Conservation (phyloP, 208 protist species). For the Borovskyia barvae region DNA sequence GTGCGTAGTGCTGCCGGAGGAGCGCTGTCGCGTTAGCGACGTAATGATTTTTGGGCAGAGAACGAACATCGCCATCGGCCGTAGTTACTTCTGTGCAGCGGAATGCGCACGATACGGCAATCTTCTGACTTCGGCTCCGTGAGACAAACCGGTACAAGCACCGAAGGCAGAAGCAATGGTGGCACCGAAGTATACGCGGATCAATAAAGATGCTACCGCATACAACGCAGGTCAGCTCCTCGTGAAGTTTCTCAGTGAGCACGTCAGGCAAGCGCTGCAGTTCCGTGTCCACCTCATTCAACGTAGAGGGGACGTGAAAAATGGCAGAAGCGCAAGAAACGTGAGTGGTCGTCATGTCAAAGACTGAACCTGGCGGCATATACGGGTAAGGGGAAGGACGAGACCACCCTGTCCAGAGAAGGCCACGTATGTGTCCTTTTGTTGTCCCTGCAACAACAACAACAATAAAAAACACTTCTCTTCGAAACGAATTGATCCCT, state of each 20-base stretch:
- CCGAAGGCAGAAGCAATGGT: conserved; percentile 73
- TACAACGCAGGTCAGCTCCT: conserved; percentile 51
- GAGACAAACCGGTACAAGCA: conserved; percentile 43
- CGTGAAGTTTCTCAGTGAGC: conserved; percentile 19
- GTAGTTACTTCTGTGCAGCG: conserved; percentile 34
- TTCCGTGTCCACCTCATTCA: conserved; percentile 1
- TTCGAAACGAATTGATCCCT: no score
- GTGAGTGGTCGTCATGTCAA: no score
- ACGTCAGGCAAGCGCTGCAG: conserved; percentile 3
- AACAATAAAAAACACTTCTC: background rate
- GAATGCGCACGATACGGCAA: conserved; percentile 44
- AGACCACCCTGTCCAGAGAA: background rate
- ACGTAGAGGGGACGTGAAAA: no score
- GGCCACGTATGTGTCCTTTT: background rate
- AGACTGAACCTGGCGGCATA: no score
- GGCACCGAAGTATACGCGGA: conserved; percentile 61
- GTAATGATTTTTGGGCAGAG: conserved; percentile 41
- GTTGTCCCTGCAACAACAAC: background rate
- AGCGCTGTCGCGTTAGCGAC: conserved; percentile 32
- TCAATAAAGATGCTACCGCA: conserved; percentile 55
- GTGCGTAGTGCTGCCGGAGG: conserved; percentile 16
- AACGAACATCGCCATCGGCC: conserved; percentile 40
- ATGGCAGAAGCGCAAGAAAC: no score
- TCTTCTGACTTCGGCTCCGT: conserved; percentile 25
- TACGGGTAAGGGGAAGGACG: background rate